Base-by-base conservation (phyloP, 2,329 filamentous ascomycete genomes). In the Neofusicoccum cordaticola region DNA sequence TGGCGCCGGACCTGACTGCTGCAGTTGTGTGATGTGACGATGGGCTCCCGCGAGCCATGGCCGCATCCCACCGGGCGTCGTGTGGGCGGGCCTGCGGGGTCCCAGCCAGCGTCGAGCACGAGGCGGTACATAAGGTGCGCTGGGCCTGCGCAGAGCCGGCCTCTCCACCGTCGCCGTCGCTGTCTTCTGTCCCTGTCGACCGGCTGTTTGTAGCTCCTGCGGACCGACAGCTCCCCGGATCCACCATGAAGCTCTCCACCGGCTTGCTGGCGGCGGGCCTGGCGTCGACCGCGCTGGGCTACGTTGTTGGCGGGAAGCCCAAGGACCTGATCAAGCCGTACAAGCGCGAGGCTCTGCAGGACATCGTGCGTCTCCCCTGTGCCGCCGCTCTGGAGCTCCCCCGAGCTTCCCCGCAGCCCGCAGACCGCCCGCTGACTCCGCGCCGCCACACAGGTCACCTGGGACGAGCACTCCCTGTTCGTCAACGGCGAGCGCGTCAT, bases 381-480 rank as follows among this genome's bases (percentile, higher is more conserved):
- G 41, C 44, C 44, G 4, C 35, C 27, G 27, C 27, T 7, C 27
- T 31, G 27, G 27, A 31, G 27, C 27, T 31, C 27, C 27, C 27
- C 27, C 27, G 27, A 31, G 27, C 27, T 31, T 31, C 27, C 27
- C 27, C 27, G 27, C 27, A 31, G 6, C 4, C 4, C 27, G 6
- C 4, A 7, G 6, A 31, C 27, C 27, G 27, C 27, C 27, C 27
- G 27, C 27, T 31, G 27, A 31, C 27, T 7, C 4, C 27, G 27
- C 27, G 27, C 27, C 27, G 27, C 27, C 4, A 31, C 27, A 35
- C 9, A 80, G 78, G 83, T 90, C 19, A 91, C 88, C 51, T 93
- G 88, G 86, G 90, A 93, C 73, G 82, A 90, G 47, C 80, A 90
- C 68, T 90, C 90, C 0, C 78, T 93, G 3, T 89, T 88, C 68